Conservation (phyloP, 176 grass and related monocot species). For the Avena insularis region DNA sequence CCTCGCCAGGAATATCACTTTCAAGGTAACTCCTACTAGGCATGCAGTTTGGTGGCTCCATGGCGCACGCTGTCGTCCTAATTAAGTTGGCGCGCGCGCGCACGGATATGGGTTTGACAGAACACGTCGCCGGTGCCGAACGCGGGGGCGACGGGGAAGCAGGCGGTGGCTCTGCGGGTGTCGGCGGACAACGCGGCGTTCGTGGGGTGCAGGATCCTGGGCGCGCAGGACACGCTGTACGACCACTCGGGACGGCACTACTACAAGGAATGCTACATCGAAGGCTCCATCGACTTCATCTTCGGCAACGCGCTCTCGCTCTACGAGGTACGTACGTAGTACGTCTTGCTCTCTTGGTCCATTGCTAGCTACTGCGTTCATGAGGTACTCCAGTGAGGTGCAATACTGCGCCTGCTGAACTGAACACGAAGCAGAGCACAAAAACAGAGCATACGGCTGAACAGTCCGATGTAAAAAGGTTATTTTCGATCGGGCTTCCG, state of each 20-base stretch:
- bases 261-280: constrained; percentile 96
- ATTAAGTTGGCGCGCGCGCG: neutral
- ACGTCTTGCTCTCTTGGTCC: neutral
- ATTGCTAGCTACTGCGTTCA: too few relatives aligned
- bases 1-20: constrained; percentile 87
- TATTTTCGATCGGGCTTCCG: neutral
- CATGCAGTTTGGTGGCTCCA: neutral
- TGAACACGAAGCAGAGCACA: neutral
- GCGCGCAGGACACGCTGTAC: constrained; percentile 93
- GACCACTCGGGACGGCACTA: constrained; percentile 83
- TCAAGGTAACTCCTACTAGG: constrained; percentile 56
- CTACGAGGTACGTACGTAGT: constrained; percentile 57
- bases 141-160: constrained; percentile 74
- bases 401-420: neutral
- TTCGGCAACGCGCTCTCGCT: constrained; percentile 91
- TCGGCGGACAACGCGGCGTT: constrained; percentile 92
- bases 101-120: constrained; percentile 23
- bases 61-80: neutral
- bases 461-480: neutral
- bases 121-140: constrained; percentile 78
- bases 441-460: neutral
- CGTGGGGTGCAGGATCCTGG: constrained; percentile 78
- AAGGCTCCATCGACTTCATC: constrained; percentile 96
- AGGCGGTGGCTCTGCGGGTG: constrained; percentile 85
- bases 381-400: neutral